Base-by-base conservation (phyloP, 768 basidiomycete genomes). In the Panaeolus papilionaceus region DNA sequence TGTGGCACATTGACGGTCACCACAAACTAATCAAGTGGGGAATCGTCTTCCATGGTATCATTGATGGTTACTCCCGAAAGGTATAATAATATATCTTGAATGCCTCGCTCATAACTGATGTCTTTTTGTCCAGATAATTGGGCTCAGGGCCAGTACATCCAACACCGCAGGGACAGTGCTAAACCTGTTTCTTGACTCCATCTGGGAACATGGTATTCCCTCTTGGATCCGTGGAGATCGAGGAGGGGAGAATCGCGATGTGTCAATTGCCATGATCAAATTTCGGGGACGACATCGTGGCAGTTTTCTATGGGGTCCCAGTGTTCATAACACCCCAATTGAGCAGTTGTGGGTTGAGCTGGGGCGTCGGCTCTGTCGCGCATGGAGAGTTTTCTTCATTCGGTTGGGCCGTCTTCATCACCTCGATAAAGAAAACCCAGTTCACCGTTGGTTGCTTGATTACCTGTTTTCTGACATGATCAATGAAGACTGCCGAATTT, bases 291-390 rank as follows among this genome's bases (percentile, higher is more conserved):
- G 65, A 0, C 58, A 70, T 23, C 38, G 70, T 12, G 71, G 69
- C 1, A 75, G 72, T 28, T 81, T 80, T 51, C 77, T 80, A 61
- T 82, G 80, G 79, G 81, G 79, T 10, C 70, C 78, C 4, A 86
- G 81, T 0, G 82, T 81, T 0, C 69, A 71, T 4, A 87, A 86
- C 64, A 80, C 80, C 0, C 71, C 77, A 0, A 85, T 85, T 67
- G 84, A 86, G 68, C 64, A 75, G 0, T 71, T 85, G 0, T 85
- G 84, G 84, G 77, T 83, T 14, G 83, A 85, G 62, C 74, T 82
- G 42, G 81, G 82, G 0, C 45, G 65, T 0, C 76, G 81, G 9
- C 85, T 86, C 76, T 78, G 71, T 0, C 71, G 75, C 82, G 85
- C 28, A 33, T 33, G 28, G 28, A 33, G 28, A 33, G 28, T 33